phyloP scores from a whole-genome alignment of 2,329 filamentous ascomycete genomes.

The Fusarium oxysporum region DNA sequence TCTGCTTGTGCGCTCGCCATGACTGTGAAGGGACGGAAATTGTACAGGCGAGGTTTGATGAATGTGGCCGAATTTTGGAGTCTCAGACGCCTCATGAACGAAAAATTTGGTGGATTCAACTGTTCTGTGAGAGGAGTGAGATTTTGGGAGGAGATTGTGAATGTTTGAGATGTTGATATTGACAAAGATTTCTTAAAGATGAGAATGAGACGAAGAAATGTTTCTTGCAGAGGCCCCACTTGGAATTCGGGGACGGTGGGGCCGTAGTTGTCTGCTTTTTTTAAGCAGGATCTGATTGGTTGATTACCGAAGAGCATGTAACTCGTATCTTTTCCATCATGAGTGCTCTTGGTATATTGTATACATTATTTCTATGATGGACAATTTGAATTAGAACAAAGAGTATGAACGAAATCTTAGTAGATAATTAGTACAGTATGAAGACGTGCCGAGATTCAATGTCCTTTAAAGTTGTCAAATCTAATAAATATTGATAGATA shows the following conservation, averaged over 20 bases:
- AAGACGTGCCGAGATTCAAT: not conserved
- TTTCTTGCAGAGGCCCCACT: conserved; percentile 39
- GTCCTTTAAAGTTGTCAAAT: no score
- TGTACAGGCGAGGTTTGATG: conserved; percentile 28
- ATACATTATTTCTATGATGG: not conserved
- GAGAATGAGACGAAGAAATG: conserved; percentile 38
- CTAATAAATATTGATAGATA: not conserved
- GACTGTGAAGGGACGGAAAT: conserved; percentile 35
- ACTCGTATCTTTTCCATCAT: not conserved
- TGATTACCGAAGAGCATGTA: not conserved
- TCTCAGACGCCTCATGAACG: conserved; percentile 39
- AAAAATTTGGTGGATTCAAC: accelerated
- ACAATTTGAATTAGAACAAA: no score
- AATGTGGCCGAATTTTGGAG: conserved; percentile 22
- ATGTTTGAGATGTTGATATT: conserved; percentile 7
- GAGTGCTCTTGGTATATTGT: not conserved
- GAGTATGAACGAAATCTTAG: not conserved
- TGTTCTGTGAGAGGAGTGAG: not conserved
- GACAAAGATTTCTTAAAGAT: conserved; percentile 13
- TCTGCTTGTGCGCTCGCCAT: conserved; percentile 41
- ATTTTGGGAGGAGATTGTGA: not conserved
- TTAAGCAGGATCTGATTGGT: conserved; percentile 32
- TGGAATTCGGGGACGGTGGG: conserved; percentile 24
- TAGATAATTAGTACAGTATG: not conserved
- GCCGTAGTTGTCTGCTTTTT: conserved; percentile 27